Conservation (phyloP, 208 protist genomes). For the Leptomonas pyrrhocoris region DNA sequence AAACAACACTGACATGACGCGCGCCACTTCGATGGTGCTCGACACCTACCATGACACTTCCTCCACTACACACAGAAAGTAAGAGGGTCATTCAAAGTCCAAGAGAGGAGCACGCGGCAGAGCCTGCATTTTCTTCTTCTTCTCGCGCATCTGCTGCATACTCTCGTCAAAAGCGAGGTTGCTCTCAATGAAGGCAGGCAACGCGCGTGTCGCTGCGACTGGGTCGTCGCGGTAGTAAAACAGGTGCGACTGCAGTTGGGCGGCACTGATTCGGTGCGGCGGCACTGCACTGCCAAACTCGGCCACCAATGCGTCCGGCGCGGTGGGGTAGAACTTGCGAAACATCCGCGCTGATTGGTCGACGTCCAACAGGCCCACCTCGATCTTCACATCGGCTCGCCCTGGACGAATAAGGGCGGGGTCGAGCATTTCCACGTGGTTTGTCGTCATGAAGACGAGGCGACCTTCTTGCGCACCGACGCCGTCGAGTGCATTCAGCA, state of each 20-base stretch:
- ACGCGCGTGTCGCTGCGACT: constrained; percentile 40
- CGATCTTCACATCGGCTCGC: constrained; percentile 92
- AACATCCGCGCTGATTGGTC: constrained; percentile 87
- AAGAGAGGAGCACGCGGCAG: constrained; percentile 39
- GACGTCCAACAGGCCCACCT: constrained; percentile 73
- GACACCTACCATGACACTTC: neutral
- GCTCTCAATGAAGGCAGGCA: constrained; percentile 51
- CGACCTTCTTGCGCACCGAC: constrained; percentile 94
- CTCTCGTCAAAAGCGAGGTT: constrained; percentile 55
- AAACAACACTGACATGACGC: too few relatives aligned
- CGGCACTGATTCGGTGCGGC: constrained; percentile 68
- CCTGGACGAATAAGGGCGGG: constrained; percentile 95
- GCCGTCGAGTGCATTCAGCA: constrained; percentile 97
- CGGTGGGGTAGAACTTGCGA: constrained; percentile 81
- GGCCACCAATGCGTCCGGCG: constrained; percentile 32
- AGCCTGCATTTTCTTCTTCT: constrained; percentile 41
- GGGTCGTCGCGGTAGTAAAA: constrained; percentile 90
- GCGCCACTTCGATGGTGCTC: too few relatives aligned
- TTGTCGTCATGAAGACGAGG: constrained; percentile 98
- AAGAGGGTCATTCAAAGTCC: constrained; percentile 9
- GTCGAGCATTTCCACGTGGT: constrained; percentile 95
- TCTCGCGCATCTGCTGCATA: constrained; percentile 48
- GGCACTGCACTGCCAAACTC: constrained; percentile 51
- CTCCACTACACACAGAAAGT: constrained; percentile 9
- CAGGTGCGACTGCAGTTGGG: constrained; percentile 94